Conservation (phyloP, 768 basidiomycete species). For the Boletus bicolor region DNA sequence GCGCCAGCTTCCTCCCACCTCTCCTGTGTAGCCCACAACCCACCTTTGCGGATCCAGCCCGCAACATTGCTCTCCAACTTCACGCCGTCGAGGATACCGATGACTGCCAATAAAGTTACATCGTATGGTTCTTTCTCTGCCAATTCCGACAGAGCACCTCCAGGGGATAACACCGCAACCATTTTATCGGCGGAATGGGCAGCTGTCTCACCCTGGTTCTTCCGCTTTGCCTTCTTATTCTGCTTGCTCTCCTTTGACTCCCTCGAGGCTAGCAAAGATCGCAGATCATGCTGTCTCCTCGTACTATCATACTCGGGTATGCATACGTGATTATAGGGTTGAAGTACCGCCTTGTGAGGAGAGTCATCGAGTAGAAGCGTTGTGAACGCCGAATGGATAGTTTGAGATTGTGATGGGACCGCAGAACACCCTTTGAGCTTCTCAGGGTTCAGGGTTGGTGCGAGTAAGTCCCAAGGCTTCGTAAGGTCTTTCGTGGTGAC, state of each 20-base stretch:
- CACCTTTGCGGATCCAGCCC: conserved; percentile 61
- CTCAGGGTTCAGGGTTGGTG: conserved; percentile 10
- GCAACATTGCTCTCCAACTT: conserved; percentile 63
- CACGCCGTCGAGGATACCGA: conserved; percentile 61
- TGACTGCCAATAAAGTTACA: conserved; percentile 54
- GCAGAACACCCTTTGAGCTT: neutral
- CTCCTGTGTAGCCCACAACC: conserved; percentile 33
- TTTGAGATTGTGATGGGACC: conserved; percentile 1
- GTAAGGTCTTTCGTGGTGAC: conserved; percentile 73
- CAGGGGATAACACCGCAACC: neutral
- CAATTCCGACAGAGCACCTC: neutral
- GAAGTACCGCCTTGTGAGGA: conserved; percentile 53
- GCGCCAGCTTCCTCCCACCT: neutral
- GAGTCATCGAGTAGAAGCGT: conserved; percentile 55
- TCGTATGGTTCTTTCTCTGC: conserved; percentile 38
- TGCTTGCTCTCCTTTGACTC: conserved; percentile 10
- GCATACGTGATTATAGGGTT: conserved; percentile 82
- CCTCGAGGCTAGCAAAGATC: conserved; percentile 19
- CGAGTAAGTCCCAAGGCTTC: conserved; percentile 59
- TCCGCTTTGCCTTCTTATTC: conserved; percentile 5
- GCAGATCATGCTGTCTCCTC: conserved; percentile 41
- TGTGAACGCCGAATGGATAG: conserved; percentile 41
- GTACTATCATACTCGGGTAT: conserved; percentile 61
- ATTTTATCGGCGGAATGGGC: neutral
- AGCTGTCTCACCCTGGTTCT: neutral